Evolutionary conservation across 352 stramenopile genomes (phyloP).

Genomic region (Globisporangium okanoganense): DNA sequence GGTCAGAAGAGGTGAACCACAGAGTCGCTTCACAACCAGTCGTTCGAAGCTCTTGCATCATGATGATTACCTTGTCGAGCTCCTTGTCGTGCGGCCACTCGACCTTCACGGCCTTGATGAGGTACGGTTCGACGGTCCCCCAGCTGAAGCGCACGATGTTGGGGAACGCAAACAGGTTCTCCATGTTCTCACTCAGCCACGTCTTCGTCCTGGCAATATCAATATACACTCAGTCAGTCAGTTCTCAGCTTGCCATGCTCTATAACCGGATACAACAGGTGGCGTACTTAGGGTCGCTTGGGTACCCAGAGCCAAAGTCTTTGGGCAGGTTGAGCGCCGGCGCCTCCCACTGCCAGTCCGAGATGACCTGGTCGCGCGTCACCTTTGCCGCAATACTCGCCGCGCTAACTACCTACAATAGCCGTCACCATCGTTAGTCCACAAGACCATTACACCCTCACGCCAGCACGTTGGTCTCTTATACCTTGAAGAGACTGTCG

Average conservation of each 20-base stretch:
- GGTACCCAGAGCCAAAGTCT: slow-evolving; percentile 90
- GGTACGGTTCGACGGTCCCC: slow-evolving; percentile 71
- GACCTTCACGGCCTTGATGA: slow-evolving; percentile 51
- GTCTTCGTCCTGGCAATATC: slow-evolving; percentile 50
- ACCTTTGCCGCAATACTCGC: slow-evolving; percentile 94
- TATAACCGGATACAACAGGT: not conserved
- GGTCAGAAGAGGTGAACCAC: not conserved
- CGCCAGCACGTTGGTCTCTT: not conserved
- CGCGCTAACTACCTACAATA: slow-evolving; percentile 83
- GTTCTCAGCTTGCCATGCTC: not conserved
- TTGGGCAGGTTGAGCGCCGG: slow-evolving; percentile 49
- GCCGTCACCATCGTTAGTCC: no score
- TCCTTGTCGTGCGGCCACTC: slow-evolving; percentile 70
- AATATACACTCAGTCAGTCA: not conserved
- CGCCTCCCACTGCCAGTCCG: slow-evolving; percentile 89
- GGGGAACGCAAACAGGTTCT: slow-evolving; percentile 89
- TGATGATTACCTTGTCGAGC: slow-evolving; percentile 40
- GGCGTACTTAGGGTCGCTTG: slow-evolving; percentile 87
- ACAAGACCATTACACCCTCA: not conserved
- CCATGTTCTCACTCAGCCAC: slow-evolving; percentile 85
- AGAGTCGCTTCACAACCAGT: no score
- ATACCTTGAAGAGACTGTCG: slow-evolving; percentile 94
- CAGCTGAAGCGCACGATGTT: slow-evolving; percentile 93
- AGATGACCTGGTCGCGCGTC: slow-evolving; percentile 85
- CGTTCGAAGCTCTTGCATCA: not conserved